A percentile compares a stretch with the other conserved stretches of the same genome.
These are phyloP conservation scores for Leonotis leonurus DNA, from an alignment of 257 asterid genomes.

Conservation along the genomic window DNA sequence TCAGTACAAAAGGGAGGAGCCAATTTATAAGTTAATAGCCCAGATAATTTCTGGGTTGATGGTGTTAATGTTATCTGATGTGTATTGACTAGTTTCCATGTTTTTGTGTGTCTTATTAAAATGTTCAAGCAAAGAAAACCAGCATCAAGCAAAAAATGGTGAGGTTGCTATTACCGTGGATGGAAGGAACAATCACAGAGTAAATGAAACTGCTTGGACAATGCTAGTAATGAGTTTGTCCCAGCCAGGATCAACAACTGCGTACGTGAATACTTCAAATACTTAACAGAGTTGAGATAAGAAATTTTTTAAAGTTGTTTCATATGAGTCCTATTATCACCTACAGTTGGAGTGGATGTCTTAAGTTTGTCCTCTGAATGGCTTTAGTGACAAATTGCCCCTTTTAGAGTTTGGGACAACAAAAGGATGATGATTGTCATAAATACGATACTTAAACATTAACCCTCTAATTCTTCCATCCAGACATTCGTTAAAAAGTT, in stretches of 20 bases:
- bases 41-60: background rate
- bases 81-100: constrained; percentile 34
- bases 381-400: background rate
- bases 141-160: constrained; percentile 89
- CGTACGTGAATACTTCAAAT: constrained; percentile 29
- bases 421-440: constrained; percentile 1
- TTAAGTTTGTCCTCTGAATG: constrained; percentile 6
- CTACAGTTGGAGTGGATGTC: background rate
- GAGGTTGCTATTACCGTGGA: constrained; percentile 61
- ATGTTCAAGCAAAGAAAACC: constrained; percentile 96
- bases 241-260: constrained; percentile 58
- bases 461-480: background rate
- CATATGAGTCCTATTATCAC: background rate
- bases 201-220: constrained; percentile 73
- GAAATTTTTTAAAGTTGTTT: constrained; percentile 13
- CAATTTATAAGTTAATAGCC: constrained; percentile 1
- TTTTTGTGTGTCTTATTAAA: constrained; percentile 38
- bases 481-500: background rate
- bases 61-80: background rate
- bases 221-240: constrained; percentile 85
- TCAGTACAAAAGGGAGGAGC: background rate
- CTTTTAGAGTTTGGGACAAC: background rate
- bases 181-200: constrained; percentile 44
- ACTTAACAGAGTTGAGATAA: background rate
- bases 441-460: background rate